phyloP scores from a whole-genome alignment of 2,329 filamentous ascomycete species.

The Truncatella angustata region DNA sequence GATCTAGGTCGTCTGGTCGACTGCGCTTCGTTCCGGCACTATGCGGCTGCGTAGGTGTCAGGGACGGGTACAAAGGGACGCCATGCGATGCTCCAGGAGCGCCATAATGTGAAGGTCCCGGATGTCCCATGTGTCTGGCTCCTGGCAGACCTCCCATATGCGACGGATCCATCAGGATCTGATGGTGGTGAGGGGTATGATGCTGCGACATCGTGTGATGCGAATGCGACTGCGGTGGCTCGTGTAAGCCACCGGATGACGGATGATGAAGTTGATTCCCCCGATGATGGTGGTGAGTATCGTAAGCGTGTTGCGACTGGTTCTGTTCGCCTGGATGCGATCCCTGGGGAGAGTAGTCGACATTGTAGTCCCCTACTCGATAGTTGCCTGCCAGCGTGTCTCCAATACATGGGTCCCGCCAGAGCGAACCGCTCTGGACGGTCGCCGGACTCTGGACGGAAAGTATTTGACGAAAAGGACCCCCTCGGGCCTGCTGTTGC shows the following conservation, averaged over 20 bases:
- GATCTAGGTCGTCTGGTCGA: conserved; percentile 58
- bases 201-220: conserved; percentile 41
- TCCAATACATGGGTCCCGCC: conserved; percentile 72
- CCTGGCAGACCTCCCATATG: conserved; percentile 51
- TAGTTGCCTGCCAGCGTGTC: conserved; percentile 74
- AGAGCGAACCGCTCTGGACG: conserved; percentile 75
- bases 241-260: conserved; percentile 44
- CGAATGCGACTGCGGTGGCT: conserved; percentile 36
- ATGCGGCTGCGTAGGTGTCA: conserved; percentile 37
- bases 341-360: conserved; percentile 70
- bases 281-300: conserved; percentile 38
- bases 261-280: conserved; percentile 49
- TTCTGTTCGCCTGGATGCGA: conserved; percentile 63
- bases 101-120: conserved; percentile 54
- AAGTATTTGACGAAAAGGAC: conserved; percentile 53
- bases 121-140: conserved; percentile 46
- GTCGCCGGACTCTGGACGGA: conserved; percentile 62
- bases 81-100: conserved; percentile 41
- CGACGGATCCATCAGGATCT: conserved; percentile 55
- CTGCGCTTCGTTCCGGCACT: conserved; percentile 46
- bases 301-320: conserved; percentile 64
- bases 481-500: conserved; percentile 52
- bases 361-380: conserved; percentile 71
- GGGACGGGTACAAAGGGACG: conserved; percentile 52
- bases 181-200: conserved; percentile 50